Evolutionary conservation across 805 yeast species (phyloP).

Genomic region (Saturnispora diversa): DNA sequence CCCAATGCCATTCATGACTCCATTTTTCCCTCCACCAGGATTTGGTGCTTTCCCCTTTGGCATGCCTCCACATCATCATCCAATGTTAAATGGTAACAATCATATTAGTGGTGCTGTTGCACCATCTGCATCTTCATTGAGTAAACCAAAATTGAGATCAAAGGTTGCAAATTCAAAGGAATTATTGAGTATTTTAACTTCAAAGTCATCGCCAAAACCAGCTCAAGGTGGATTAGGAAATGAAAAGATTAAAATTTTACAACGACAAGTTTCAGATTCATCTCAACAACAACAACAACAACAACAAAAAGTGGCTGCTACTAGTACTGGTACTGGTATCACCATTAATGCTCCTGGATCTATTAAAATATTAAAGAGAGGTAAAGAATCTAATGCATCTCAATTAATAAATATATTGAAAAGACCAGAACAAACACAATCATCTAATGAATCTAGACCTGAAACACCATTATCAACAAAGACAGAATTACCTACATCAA

Average conservation of each 20-base stretch:
- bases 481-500: not conserved
- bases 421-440: not conserved
- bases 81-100: slow-evolving; percentile 3
- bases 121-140: slow-evolving; percentile 28
- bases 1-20: slow-evolving; percentile 13
- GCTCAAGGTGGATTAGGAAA: not conserved
- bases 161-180: slow-evolving; percentile 29
- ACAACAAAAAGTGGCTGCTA: not conserved
- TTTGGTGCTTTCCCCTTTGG: slow-evolving; percentile 11
- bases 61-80: slow-evolving; percentile 12
- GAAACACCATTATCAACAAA: too few species aligned
- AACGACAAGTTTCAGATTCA: not conserved
- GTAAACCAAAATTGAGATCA: slow-evolving; percentile 29
- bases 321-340: too few species aligned
- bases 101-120: slow-evolving; percentile 16
- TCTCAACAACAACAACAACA: not conserved
- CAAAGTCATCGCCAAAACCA: slow-evolving; percentile 12
- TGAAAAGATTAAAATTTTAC: not conserved
- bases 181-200: slow-evolving; percentile 25
- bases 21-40: slow-evolving; percentile 9
- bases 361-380: slow-evolving; percentile 11
- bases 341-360: too few species aligned
- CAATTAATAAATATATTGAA: not conserved
- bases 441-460: not conserved
- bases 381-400: slow-evolving; percentile 5